phyloP scores from a whole-genome alignment of 2,329 filamentous ascomycete genomes.

The Furcasterigmium sp. region DNA sequence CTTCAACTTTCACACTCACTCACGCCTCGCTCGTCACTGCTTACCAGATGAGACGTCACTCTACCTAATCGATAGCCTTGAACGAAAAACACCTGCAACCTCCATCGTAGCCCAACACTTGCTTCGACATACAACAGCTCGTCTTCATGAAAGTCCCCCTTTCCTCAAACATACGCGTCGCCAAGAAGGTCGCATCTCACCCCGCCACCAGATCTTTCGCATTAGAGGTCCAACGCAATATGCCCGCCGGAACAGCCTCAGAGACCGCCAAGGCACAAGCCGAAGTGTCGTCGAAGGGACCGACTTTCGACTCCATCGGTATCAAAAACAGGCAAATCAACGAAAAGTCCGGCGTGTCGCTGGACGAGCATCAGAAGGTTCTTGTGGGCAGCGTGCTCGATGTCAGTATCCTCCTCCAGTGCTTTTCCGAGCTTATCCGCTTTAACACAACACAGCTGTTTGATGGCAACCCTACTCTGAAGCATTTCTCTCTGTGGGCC shows the following conservation, averaged over 20 bases:
- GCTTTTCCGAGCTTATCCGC: too few species aligned
- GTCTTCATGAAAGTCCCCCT: conserved; percentile 4
- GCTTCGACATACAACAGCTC: not conserved
- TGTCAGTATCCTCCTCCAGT: too few species aligned
- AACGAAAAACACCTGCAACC: too few species aligned
- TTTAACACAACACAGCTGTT: conserved; percentile 43
- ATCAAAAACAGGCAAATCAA: conserved; percentile 52
- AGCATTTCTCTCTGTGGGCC: conserved; percentile 55
- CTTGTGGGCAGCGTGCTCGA: conserved; percentile 55
- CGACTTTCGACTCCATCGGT: conserved; percentile 20
- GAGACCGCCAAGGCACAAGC: conserved; percentile 19
- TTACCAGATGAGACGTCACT: too few species aligned
- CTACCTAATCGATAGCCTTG: too few species aligned
- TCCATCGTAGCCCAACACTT: not conserved
- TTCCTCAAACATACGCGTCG: conserved; percentile 7
- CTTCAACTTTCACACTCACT: too few species aligned
- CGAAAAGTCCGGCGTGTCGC: conserved; percentile 42
- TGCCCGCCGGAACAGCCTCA: conserved; percentile 21
- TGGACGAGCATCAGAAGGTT: conserved; percentile 44
- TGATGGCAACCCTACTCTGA: conserved; percentile 51
- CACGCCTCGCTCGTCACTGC: too few species aligned
- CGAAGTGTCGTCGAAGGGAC: conserved; percentile 4
- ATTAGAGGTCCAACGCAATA: conserved; percentile 12
- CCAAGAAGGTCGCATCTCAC: conserved; percentile 6
- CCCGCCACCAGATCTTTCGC: conserved; percentile 10